Evolutionary conservation across 352 stramenopile species (phyloP).

Genomic region (Phytophthora europaea): DNA sequence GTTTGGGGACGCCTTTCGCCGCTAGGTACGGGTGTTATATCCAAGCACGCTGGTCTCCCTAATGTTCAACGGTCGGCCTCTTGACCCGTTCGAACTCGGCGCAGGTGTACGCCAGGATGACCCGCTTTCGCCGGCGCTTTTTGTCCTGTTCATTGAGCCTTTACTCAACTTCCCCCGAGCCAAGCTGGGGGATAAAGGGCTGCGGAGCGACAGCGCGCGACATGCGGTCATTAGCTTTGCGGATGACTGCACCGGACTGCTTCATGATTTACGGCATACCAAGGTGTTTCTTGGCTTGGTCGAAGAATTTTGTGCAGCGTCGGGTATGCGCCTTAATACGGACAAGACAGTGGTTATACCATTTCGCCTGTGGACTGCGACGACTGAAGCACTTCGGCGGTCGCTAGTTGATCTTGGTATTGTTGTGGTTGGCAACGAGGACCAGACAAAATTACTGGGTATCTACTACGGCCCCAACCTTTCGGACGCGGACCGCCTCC

Average conservation of each 20-base stretch:
- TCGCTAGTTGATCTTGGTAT: no score
- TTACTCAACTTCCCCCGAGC: conserved; percentile 11
- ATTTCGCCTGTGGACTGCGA: no score
- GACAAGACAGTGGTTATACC: no score
- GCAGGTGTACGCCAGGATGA: conserved; percentile 28
- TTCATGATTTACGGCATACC: not conserved
- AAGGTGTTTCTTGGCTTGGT: no score
- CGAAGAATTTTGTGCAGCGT: no score
- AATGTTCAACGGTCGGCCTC: conserved; percentile 12
- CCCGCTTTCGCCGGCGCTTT: conserved; percentile 26
- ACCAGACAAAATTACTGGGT: no score
- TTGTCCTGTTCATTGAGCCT: conserved; percentile 20
- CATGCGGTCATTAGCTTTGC: conserved; percentile 17
- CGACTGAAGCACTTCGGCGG: no score
- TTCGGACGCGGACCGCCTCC: no score
- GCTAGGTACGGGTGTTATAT: conserved; percentile 24
- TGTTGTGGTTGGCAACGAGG: no score
- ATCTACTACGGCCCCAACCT: no score
- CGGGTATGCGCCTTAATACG: no score
- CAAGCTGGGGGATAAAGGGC: not conserved
- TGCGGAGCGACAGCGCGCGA: not conserved
- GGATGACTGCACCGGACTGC: conserved; percentile 18
- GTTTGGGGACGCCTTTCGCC: conserved; percentile 21
- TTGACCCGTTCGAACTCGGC: conserved; percentile 11
- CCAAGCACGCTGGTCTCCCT: conserved; percentile 10